Conservation (phyloP, 164 flowering plant species). For the Stephania japonica region DNA sequence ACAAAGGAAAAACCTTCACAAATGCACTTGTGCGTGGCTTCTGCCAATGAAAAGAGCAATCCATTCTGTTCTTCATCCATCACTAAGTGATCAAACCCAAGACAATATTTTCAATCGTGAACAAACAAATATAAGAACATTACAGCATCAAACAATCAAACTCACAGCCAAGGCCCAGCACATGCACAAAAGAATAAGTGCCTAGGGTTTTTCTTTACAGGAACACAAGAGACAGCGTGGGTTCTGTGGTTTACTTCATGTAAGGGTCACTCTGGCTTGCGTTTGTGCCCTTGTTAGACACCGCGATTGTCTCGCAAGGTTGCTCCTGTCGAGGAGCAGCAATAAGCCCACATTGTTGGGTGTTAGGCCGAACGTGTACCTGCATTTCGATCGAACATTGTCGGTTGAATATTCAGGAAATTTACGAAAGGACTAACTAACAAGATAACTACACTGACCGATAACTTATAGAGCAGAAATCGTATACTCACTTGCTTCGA, state of each 20-base stretch:
- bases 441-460: too few species aligned
- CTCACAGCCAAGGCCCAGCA: slow-evolving; percentile 17
- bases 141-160: slow-evolving; percentile 19
- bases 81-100: slow-evolving; percentile 22
- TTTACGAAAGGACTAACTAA: not conserved
- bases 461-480: not conserved
- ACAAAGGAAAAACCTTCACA: not conserved
- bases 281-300: slow-evolving; percentile 49
- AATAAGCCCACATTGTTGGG: slow-evolving; percentile 60
- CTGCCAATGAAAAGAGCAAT: slow-evolving; percentile 13
- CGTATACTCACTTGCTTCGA: slow-evolving; percentile 68
- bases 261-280: not conserved
- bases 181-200: slow-evolving; percentile 20
- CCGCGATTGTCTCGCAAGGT: slow-evolving; percentile 55
- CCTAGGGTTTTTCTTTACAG: not conserved
- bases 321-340: slow-evolving; percentile 60
- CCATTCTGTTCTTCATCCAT: slow-evolving; percentile 16
- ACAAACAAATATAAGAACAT: slow-evolving; percentile 19
- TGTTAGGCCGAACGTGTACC: slow-evolving; percentile 67
- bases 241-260: slow-evolving; percentile 2
- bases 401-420: not conserved
- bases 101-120: slow-evolving; percentile 16
- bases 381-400: slow-evolving; percentile 15
- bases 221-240: slow-evolving; percentile 3
- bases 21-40: not conserved